Evolutionary conservation across 495 filamentous ascomycete species (phyloP).

Genomic region (Hyaloscypha hepaticicola): DNA sequence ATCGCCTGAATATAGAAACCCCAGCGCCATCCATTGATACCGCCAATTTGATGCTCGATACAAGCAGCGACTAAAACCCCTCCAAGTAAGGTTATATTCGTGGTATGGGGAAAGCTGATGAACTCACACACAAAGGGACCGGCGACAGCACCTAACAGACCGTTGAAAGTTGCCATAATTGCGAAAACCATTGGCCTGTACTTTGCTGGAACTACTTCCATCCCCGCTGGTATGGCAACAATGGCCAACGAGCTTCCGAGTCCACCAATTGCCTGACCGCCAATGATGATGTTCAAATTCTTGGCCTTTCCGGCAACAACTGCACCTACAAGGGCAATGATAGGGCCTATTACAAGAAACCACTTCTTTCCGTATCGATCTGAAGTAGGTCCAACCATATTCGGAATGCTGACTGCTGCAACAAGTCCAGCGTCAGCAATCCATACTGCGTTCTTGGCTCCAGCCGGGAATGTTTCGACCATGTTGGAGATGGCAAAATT

Average conservation of each 20-base stretch:
- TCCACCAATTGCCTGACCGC: neutral
- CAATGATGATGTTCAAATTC: constrained; percentile 7
- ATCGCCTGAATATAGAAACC: constrained; percentile 2
- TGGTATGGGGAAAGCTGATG: too few relatives aligned
- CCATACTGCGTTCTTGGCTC: too few relatives aligned
- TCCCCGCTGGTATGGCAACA: neutral
- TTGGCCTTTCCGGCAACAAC: neutral
- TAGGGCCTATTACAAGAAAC: neutral
- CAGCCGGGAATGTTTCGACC: too few relatives aligned
- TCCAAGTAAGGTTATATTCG: too few relatives aligned
- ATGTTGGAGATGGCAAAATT: too few relatives aligned
- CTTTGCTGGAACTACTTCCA: constrained; percentile 6
- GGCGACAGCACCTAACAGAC: neutral
- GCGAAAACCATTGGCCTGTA: neutral
- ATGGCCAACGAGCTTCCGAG: neutral
- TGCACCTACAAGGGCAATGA: neutral
- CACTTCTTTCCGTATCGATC: constrained; percentile 9
- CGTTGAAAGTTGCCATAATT: neutral
- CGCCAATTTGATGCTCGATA: too few relatives aligned
- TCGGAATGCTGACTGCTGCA: too few relatives aligned
- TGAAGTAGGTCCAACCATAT: neutral
- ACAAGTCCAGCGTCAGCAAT: too few relatives aligned
- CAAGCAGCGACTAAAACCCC: too few relatives aligned
- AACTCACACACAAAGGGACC: too few relatives aligned
- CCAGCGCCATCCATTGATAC: constrained; percentile 6